Evolutionary conservation across 768 basidiomycete genomes (phyloP), one percentile per base, ranked within the genome.

Genomic region (Xerocomellus chrysenteron): DNA sequence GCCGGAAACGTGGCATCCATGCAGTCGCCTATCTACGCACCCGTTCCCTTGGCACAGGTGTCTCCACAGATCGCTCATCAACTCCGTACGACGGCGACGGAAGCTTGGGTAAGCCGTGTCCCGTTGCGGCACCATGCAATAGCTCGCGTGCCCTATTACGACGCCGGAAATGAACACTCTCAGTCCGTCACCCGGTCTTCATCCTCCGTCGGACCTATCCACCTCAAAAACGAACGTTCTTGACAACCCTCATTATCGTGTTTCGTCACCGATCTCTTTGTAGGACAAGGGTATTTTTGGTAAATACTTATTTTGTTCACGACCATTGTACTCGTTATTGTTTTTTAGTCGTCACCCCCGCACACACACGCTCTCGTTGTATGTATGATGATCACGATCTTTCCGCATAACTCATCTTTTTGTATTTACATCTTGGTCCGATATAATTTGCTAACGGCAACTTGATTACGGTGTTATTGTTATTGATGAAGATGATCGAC

Each of bases 101-200:
- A 88, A 63, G 87, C 84, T 11, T 90, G 88, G 89, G 75, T 91
- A 42, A 64, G 59, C 51, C 66, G 64, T 11, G 55, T 26, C 10
- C 58, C 57, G 28, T 37, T 54, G 14, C 57, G 60, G 10, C 8
- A 43, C 16, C 52, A 47, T n/a, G 47, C 36, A 28, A 40, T 12
- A 17, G 19, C 28, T 17, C 55, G 48, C 9, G 21, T 44, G 39
- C 44, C 55, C 3, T 40, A 46, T 43, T 35, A 44, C 33, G 47
- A 47, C 19, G 33, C 13, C 36, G 47, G 45, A 48, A 33, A 60
- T 52, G 63, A 59, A 36, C 35, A 28, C 13, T 2, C 8, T n/a
- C 8, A 16, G 3, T 42, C 21, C 35, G 37, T 43, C 30, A 19
- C 24, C 0, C 37, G 12, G 26, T 47, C 33, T 14, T 8, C 48